Base-by-base conservation (phyloP, 2,329 filamentous ascomycete species). In the Rasamsonia emersonii region DNA sequence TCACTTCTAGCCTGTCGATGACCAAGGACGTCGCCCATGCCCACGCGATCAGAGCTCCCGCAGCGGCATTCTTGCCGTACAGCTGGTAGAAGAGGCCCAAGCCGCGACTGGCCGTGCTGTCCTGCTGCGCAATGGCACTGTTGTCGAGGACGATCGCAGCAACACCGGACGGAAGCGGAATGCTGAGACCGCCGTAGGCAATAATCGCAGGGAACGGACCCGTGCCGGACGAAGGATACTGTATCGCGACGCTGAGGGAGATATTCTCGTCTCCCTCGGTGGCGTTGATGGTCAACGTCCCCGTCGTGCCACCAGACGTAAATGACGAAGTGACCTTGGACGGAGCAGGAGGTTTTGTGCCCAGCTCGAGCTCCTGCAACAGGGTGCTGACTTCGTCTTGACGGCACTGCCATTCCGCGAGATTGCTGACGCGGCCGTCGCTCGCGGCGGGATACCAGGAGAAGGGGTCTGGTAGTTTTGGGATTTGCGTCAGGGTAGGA, bases 21-120 rank as follows among this genome's bases (percentile, higher is more conserved):
- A 78, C 63, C 31, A 73, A 70, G 44, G 69, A 68, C 2, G 77
- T 71, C 35, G 70, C 75, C 73, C 74, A 79, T 6, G 73, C 70
- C 75, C 75, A 79, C 16, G 75, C 73, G 4, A 69, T 75, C 40
- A 75, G 54, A 5, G 74, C 73, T 31, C 72, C 70, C 9, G 74
- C 73, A 20, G 62, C 66, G 57, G 74, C 69, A 9, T 58, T 52
- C 32, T 57, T 64, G 26, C 74, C 73, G 44, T 75, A 75, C 4
- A 79, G 59, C 27, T 67, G 67, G 56, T 72, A 79, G 59, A 77
- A 79, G 33, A 65, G 63, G 37, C 75, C 75, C 41, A 64, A 57
- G 32, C 74, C 75, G 32, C 73, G 73, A 36, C 65, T 70, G 28
- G 51, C 48, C 16, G 34, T 37, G 19, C 45, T 39, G 9, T 47